A percentile compares a stretch with the other conserved stretches of the same genome.
phyloP scores from a whole-genome alignment of 2,329 filamentous ascomycete species.

The Talaromyces islandicus region DNA sequence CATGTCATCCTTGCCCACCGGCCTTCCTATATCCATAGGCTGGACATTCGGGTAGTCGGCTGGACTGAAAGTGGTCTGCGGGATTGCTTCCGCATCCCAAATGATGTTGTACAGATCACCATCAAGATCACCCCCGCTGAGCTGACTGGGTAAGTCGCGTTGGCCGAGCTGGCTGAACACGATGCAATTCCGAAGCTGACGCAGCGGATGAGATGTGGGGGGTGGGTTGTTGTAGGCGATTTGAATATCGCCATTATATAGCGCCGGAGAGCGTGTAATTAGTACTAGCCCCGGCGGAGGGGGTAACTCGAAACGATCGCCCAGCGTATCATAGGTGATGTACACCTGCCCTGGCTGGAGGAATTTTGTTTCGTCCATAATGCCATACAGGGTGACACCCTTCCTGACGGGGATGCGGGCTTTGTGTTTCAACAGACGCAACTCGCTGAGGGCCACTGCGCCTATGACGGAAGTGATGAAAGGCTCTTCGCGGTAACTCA shows the following conservation, averaged over 20 bases:
- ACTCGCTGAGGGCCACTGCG: conserved; percentile 60
- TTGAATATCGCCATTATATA: not conserved
- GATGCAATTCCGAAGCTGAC: not conserved
- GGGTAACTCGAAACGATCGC: not conserved
- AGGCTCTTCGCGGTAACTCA: conserved; percentile 60
- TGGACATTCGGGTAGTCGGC: conserved; percentile 63
- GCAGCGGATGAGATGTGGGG: not conserved
- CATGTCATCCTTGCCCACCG: conserved; percentile 61
- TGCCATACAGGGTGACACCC: conserved; percentile 2
- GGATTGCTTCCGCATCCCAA: conserved; percentile 49
- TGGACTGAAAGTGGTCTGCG: conserved; percentile 46
- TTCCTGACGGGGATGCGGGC: conserved; percentile 56
- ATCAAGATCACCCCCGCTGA: not conserved
- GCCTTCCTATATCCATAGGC: conserved; percentile 53
- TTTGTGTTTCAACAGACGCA: conserved; percentile 71
- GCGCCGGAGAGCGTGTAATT: not conserved
- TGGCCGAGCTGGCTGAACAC: not conserved
- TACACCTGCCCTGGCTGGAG: not conserved
- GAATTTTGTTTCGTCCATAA: not conserved
- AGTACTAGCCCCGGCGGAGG: not conserved
- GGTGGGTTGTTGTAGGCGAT: not conserved
- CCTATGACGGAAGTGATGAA: conserved; percentile 69
- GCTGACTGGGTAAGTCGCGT: not conserved
- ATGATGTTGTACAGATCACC: conserved; percentile 63
- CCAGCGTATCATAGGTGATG: not conserved